Evolutionary conservation across 2,329 filamentous ascomycete genomes (phyloP).

Genomic region (Uncinocarpus reesii): DNA sequence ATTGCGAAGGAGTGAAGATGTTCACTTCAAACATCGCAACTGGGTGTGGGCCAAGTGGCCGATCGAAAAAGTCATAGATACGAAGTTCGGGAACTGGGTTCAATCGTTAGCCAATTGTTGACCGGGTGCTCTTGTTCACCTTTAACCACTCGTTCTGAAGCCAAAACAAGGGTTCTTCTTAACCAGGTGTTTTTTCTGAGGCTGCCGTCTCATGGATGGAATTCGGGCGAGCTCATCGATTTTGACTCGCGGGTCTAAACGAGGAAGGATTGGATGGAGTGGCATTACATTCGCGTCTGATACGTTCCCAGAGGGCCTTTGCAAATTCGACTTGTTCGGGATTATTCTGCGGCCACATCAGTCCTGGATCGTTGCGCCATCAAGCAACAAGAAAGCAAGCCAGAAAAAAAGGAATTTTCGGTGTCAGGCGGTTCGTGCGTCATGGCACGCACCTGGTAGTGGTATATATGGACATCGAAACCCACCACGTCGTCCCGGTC

Average conservation of each 20-base stretch:
- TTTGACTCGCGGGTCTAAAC: neutral
- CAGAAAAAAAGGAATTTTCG: neutral
- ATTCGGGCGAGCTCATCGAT: no score
- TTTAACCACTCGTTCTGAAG: neutral
- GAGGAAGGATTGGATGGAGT: neutral
- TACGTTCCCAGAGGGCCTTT: constrained; percentile 62
- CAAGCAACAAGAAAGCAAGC: neutral
- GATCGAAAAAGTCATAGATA: constrained; percentile 68
- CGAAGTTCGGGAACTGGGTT: constrained; percentile 66
- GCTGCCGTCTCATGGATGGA: no score
- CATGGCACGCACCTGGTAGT: constrained; percentile 45
- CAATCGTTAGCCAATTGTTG: neutral
- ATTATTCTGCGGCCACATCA: constrained; percentile 38
- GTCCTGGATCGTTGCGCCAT: neutral
- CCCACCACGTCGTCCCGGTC: constrained; percentile 58
- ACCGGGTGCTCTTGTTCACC: neutral
- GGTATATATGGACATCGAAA: constrained; percentile 84
- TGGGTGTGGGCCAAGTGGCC: constrained; percentile 61
- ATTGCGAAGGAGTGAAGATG: constrained; percentile 72
- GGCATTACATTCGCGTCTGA: constrained; percentile 62
- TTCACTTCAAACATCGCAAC: constrained; percentile 91
- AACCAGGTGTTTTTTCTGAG: neutral
- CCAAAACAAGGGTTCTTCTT: neutral
- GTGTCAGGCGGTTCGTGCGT: constrained; percentile 10
- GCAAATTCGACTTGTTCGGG: constrained; percentile 57